Conservation (phyloP, 2,329 filamentous ascomycete genomes). For the Ophiostoma ulmi region DNA sequence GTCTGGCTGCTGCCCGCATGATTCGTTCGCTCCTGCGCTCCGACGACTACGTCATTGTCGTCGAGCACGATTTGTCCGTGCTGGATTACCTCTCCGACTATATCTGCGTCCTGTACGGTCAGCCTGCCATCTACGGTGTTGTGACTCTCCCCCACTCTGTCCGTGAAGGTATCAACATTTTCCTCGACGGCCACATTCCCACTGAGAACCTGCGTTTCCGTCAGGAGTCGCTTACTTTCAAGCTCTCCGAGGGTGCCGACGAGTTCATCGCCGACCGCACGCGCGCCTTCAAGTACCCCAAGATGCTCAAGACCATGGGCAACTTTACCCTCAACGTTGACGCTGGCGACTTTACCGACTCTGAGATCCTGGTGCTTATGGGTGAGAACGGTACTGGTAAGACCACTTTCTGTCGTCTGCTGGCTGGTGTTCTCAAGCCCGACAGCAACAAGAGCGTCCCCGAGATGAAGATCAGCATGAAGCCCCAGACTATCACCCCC, state of each 20-base stretch:
- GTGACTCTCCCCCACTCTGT: constrained; percentile 94
- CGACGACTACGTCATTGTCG: constrained; percentile 94
- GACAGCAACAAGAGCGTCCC: constrained; percentile 74
- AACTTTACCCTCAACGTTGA: constrained; percentile 71
- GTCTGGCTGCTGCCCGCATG: constrained; percentile 83
- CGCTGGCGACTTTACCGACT: constrained; percentile 85
- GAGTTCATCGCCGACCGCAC: constrained; percentile 81
- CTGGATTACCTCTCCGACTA: constrained; percentile 98
- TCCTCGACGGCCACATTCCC: constrained; percentile 91
- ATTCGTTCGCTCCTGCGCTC: constrained; percentile 86
- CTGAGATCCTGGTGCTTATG: constrained; percentile 99
- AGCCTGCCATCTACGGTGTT: constrained; percentile 93
- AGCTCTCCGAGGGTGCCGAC: constrained; percentile 81
- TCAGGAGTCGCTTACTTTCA: constrained; percentile 93
- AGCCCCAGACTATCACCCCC: constrained; percentile 98
- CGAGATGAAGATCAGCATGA: constrained; percentile 77
- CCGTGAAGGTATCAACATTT: constrained; percentile 98
- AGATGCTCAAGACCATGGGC: constrained; percentile 89
- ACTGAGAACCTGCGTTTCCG: constrained; percentile 98
- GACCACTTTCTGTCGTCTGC: constrained; percentile 95
- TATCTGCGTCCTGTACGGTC: constrained; percentile 94
- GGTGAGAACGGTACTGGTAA: constrained; percentile 97
- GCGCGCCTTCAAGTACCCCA: constrained; percentile 80
- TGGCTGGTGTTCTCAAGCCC: constrained; percentile 89
- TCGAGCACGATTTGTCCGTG: constrained; percentile 98